These are phyloP conservation scores for Dactylellina sp. DNA, from an alignment of 2,329 filamentous ascomycete genomes.

Conservation along the genomic window DNA sequence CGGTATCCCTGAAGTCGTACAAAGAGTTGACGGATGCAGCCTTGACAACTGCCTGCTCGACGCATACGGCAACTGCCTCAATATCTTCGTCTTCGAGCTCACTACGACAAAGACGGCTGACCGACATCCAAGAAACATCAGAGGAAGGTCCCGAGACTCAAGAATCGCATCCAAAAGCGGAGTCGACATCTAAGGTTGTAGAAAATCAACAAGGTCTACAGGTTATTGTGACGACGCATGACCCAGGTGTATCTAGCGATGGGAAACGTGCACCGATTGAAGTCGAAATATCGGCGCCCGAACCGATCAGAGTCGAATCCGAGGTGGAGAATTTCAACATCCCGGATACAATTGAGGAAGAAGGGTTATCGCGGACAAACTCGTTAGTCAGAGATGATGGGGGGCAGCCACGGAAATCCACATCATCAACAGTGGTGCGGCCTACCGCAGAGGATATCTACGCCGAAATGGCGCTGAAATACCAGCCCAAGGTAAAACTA, in stretches of 20 bases:
- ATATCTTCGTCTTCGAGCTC: slow-evolving; percentile 87
- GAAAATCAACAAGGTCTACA: slow-evolving; percentile 58
- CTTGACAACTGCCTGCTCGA: slow-evolving; percentile 85
- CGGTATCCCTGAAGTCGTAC: slow-evolving; percentile 78
- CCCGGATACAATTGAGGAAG: slow-evolving; percentile 39
- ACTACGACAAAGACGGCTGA: slow-evolving; percentile 78
- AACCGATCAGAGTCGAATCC: slow-evolving; percentile 49
- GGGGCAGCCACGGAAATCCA: slow-evolving; percentile 59
- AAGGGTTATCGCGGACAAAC: slow-evolving; percentile 26
- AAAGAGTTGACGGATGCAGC: slow-evolving; percentile 88
- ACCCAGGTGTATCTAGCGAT: slow-evolving; percentile 57
- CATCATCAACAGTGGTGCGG: slow-evolving; percentile 63
- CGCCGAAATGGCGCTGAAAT: slow-evolving; percentile 62
- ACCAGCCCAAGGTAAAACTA: slow-evolving; percentile 86
- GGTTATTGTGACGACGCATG: slow-evolving; percentile 61
- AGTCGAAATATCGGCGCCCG: slow-evolving; percentile 54
- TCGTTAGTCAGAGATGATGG: slow-evolving; percentile 30
- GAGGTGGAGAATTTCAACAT: slow-evolving; percentile 41
- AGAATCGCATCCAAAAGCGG: slow-evolving; percentile 29
- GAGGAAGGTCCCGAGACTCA: slow-evolving; percentile 72
- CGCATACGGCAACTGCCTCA: slow-evolving; percentile 88
- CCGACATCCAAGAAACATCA: slow-evolving; percentile 93
- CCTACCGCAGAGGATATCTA: slow-evolving; percentile 66
- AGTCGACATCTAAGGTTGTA: slow-evolving; percentile 44
- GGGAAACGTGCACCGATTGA: slow-evolving; percentile 56